Evolutionary conservation across 2,329 filamentous ascomycete species (phyloP).

Genomic region (Aspergillus versicolor): DNA sequence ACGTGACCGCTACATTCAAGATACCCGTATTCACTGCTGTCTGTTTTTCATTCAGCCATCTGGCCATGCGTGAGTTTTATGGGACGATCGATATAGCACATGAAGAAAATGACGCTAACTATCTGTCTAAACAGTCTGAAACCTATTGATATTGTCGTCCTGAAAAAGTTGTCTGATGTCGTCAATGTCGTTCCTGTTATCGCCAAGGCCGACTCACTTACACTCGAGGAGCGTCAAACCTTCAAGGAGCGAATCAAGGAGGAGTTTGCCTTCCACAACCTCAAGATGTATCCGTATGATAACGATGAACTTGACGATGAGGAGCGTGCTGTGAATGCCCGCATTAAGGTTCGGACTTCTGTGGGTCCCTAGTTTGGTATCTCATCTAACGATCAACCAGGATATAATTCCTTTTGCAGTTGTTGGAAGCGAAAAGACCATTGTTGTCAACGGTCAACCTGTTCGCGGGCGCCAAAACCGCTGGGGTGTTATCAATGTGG

Average conservation of each 20-base stretch:
- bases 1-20: slow-evolving; percentile 98
- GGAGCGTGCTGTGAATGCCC: slow-evolving; percentile 86
- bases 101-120: not conserved
- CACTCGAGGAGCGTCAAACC: slow-evolving; percentile 86
- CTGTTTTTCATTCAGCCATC: slow-evolving; percentile 99
- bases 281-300: slow-evolving; percentile 99
- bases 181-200: slow-evolving; percentile 99
- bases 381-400: slow-evolving; percentile 48
- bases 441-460: slow-evolving; percentile 95
- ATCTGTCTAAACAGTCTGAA: slow-evolving; percentile 60
- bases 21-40: slow-evolving; percentile 99
- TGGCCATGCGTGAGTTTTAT: slow-evolving; percentile 68
- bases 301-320: slow-evolving; percentile 98
- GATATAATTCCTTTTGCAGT: slow-evolving; percentile 95
- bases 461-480: slow-evolving; percentile 97
- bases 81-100: not conserved
- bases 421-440: slow-evolving; percentile 96
- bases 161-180: slow-evolving; percentile 99
- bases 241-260: slow-evolving; percentile 99
- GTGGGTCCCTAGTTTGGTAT: not conserved
- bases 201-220: slow-evolving; percentile 95
- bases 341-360: slow-evolving; percentile 78
- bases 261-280: slow-evolving; percentile 99
- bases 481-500: slow-evolving; percentile 99
- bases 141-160: slow-evolving; percentile 97